Percentiles rank a stretch among this genome's conserved stretches.
These are phyloP conservation scores for Cordyceps militaris DNA, from an alignment of 2,329 filamentous ascomycete genomes.

Conservation along the genomic window DNA sequence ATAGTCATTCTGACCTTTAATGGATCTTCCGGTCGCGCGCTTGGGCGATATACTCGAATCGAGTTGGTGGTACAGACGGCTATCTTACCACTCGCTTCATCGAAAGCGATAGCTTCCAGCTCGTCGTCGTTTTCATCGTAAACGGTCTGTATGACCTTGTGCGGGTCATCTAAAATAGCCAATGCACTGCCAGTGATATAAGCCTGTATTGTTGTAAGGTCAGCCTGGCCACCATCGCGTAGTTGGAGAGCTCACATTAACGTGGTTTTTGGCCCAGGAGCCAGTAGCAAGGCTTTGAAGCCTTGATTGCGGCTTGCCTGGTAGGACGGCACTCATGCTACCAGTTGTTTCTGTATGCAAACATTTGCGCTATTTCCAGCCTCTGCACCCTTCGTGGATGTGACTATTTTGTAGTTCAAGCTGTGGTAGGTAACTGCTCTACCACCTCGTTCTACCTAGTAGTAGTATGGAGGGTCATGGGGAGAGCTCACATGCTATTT, in stretches of 20 bases:
- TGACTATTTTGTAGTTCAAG: not conserved
- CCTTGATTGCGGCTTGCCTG: constrained; percentile 69
- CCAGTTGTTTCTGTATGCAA: constrained; percentile 18
- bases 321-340: constrained; percentile 72
- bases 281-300: constrained; percentile 71
- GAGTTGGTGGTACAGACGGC: constrained; percentile 61
- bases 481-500: constrained; percentile 8
- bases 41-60: constrained; percentile 73
- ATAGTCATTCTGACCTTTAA: constrained; percentile 54
- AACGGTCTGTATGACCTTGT: constrained; percentile 77
- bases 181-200: constrained; percentile 89
- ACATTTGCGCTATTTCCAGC: constrained; percentile 5
- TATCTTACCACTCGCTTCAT: constrained; percentile 79
- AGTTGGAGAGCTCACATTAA: constrained; percentile 52
- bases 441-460: too few relatives aligned
- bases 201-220: constrained; percentile 42
- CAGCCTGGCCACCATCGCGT: constrained; percentile 13
- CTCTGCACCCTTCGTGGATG: not conserved
- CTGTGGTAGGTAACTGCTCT: not conserved
- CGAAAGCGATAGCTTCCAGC: constrained; percentile 71
- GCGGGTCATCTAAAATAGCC: constrained; percentile 69
- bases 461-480: not conserved
- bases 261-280: constrained; percentile 63
- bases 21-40: constrained; percentile 61
- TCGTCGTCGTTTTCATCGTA: constrained; percentile 69